Conservation (phyloP, 306 rosid genomes). For the Luffa acutangula region DNA sequence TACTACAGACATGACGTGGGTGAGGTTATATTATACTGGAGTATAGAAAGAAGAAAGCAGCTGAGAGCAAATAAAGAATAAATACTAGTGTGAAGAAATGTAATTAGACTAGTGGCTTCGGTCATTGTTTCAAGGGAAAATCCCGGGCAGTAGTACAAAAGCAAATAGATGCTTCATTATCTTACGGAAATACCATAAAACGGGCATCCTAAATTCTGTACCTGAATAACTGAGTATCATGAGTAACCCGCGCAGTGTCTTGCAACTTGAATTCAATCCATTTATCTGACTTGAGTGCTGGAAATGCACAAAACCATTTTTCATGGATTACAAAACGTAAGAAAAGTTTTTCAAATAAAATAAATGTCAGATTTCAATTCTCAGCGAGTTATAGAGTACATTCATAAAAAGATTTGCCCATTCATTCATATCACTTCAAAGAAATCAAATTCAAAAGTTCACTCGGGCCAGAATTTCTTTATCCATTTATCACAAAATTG, state of each 20-base stretch:
- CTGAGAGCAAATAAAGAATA: background rate
- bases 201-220: slow-evolving; percentile 7
- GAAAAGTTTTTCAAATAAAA: background rate
- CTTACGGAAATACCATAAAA: background rate
- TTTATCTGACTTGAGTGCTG: slow-evolving; percentile 64
- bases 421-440: background rate
- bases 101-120: background rate
- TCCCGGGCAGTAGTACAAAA: background rate
- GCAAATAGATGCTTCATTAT: background rate
- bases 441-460: background rate
- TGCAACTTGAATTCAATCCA: slow-evolving; percentile 86
- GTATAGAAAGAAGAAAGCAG: background rate
- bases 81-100: background rate
- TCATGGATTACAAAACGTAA: background rate
- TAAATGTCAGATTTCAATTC: background rate
- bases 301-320: slow-evolving; percentile 10
- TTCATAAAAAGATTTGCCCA: background rate
- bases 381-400: background rate
- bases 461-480: background rate
- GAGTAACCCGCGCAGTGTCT: slow-evolving; percentile 85
- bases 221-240: slow-evolving; percentile 79
- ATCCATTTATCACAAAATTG: background rate
- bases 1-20: background rate
- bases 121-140: background rate
- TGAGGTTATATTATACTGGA: background rate